Evolutionary conservation across 208 protist genomes (phyloP).

Genomic region (Trichomonas tenax): DNA sequence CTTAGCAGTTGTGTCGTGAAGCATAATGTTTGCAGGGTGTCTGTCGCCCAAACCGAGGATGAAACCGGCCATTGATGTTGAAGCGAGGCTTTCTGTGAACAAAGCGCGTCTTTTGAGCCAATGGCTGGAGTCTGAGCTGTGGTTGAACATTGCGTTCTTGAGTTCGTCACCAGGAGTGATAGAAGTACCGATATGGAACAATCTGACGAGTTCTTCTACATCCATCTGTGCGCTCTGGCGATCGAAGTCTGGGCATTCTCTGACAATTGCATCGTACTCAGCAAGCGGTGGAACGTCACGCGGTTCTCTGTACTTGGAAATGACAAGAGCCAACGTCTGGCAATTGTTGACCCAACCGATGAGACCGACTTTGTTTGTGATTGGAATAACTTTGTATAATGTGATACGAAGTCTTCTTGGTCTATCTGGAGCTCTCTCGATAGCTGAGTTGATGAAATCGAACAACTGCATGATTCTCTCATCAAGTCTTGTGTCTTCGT

Average conservation of each 20-base stretch:
- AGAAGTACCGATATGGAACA: neutral
- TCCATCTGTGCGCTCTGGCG: neutral
- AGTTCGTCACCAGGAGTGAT: neutral
- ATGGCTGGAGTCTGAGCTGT: neutral
- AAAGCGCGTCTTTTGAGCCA: neutral
- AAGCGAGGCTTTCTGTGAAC: neutral
- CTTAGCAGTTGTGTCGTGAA: neutral
- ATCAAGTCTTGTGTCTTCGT: slow-evolving; percentile 26
- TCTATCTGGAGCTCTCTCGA: neutral
- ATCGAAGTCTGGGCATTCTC: neutral
- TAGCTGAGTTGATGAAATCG: neutral
- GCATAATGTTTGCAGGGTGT: neutral
- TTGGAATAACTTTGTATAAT: neutral
- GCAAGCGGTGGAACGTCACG: neutral
- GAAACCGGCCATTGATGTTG: neutral
- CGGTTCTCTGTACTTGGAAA: neutral
- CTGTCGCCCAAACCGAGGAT: slow-evolving; percentile 1
- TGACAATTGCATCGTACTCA: neutral
- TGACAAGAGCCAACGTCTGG: neutral
- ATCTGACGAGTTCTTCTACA: neutral
- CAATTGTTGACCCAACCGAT: neutral
- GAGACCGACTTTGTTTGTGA: neutral
- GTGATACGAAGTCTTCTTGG: neutral
- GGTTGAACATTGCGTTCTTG: neutral
- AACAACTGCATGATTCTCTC: slow-evolving; percentile 24